Percentiles rank a stretch among this genome's conserved stretches.
Evolutionary conservation across 768 basidiomycete species (phyloP).

Genomic region (Russula olivacea): DNA sequence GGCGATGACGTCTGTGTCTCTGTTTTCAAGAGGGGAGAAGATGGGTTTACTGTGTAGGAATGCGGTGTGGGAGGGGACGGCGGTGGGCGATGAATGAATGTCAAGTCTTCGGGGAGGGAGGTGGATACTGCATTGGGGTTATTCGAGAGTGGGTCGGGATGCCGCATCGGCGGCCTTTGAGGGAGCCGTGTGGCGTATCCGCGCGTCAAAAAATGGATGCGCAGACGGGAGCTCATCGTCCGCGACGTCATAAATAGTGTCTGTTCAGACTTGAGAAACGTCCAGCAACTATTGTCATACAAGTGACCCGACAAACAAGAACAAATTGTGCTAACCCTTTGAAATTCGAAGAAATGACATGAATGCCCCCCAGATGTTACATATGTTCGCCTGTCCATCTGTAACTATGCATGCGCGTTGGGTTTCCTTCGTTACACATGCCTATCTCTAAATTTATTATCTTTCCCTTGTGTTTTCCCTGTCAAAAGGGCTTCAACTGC

Average conservation of each 20-base stretch:
- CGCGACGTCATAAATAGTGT: neutral
- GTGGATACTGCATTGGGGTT: slow-evolving; percentile 14
- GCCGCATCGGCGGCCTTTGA: slow-evolving; percentile 25
- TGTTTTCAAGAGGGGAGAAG: slow-evolving; percentile 61
- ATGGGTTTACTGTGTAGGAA: slow-evolving; percentile 62
- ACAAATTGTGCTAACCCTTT: too few relatives aligned
- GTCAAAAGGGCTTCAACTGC: too few relatives aligned
- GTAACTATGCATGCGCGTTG: too few relatives aligned
- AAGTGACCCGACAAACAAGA: too few relatives aligned
- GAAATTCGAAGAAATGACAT: too few relatives aligned
- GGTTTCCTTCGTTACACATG: too few relatives aligned
- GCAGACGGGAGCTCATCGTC: slow-evolving; percentile 11
- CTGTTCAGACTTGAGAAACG: neutral
- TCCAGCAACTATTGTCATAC: neutral
- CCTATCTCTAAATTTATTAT: too few relatives aligned
- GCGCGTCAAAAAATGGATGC: slow-evolving; percentile 5
- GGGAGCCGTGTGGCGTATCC: slow-evolving; percentile 23
- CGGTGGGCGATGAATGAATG: slow-evolving; percentile 83
- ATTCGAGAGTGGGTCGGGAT: slow-evolving; percentile 21
- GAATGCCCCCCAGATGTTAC: too few relatives aligned
- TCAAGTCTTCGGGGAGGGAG: slow-evolving; percentile 42
- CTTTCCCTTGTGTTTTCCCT: too few relatives aligned
- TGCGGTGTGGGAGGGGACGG: slow-evolving; percentile 67
- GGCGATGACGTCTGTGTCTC: slow-evolving; percentile 27
- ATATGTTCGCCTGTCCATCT: too few relatives aligned